Conservation (phyloP, 768 basidiomycete genomes). For the Boletales sp. region DNA sequence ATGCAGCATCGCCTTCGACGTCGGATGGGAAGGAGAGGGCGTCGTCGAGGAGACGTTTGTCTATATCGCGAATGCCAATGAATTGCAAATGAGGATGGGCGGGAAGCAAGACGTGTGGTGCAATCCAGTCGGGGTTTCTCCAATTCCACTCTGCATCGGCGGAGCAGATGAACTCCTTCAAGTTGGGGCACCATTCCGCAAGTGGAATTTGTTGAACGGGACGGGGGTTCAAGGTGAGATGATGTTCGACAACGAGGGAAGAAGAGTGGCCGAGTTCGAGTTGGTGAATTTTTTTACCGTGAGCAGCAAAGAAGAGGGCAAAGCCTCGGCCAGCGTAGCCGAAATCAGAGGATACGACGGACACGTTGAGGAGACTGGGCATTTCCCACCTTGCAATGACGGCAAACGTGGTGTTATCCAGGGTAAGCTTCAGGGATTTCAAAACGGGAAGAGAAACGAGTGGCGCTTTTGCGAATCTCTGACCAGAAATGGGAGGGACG, state of each 20-base stretch:
- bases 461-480: slow-evolving; percentile 16
- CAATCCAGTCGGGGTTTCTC: slow-evolving; percentile 77
- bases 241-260: slow-evolving; percentile 63
- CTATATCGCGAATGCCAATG: slow-evolving; percentile 71
- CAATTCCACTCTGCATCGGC: slow-evolving; percentile 83
- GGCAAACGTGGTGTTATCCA: slow-evolving; percentile 69
- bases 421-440: slow-evolving; percentile 63
- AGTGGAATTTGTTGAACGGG: slow-evolving; percentile 42
- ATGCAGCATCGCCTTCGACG: slow-evolving; percentile 43
- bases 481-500: slow-evolving; percentile 38
- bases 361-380: slow-evolving; percentile 59
- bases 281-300: slow-evolving; percentile 58
- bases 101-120: slow-evolving; percentile 68
- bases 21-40: slow-evolving; percentile 30
- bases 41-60: slow-evolving; percentile 54
- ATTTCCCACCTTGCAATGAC: slow-evolving; percentile 66
- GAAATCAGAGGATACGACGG: slow-evolving; percentile 68
- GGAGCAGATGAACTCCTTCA: slow-evolving; percentile 66
- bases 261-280: slow-evolving; percentile 73
- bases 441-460: slow-evolving; percentile 53
- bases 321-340: slow-evolving; percentile 66
- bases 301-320: slow-evolving; percentile 58
- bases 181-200: slow-evolving; percentile 67
- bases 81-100: slow-evolving; percentile 57
- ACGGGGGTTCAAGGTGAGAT: slow-evolving; percentile 46